Conservation (phyloP, 2,329 filamentous ascomycete species). For the Alternaria sp. region DNA sequence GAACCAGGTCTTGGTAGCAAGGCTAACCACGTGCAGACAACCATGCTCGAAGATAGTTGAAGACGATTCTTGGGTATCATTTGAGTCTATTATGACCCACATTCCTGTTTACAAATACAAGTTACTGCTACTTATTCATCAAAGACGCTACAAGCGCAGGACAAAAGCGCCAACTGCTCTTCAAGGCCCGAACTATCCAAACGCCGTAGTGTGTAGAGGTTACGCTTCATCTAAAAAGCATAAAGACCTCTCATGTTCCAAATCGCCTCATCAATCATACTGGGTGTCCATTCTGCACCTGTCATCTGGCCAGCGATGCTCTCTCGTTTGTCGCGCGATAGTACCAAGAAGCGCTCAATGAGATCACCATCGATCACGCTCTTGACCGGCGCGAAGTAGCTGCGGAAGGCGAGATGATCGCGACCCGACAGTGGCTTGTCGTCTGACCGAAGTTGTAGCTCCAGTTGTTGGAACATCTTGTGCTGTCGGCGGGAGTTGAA, state of each 20-base stretch:
- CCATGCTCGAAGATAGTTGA: background rate
- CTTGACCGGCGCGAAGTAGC: conserved; percentile 97
- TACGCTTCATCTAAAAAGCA: conserved; percentile 34
- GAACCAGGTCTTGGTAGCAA: background rate
- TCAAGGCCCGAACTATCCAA: conserved; percentile 10
- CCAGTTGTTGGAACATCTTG: conserved; percentile 96
- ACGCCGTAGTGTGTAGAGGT: conserved; percentile 7
- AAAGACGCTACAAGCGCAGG: conserved; percentile 5
- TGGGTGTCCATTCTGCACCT: conserved; percentile 73
- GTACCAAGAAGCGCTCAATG: conserved; percentile 86
- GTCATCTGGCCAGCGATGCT: conserved; percentile 95
- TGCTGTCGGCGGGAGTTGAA: conserved; percentile 92
- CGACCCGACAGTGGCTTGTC: conserved; percentile 89
- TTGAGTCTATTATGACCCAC: conserved; percentile 17
- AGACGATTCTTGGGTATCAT: conserved; percentile 16
- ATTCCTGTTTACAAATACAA: conserved; percentile 19
- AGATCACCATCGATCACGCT: conserved; percentile 96
- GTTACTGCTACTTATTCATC: conserved; percentile 3
- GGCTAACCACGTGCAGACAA: background rate
- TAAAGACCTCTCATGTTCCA: conserved; percentile 50
- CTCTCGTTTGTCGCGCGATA: conserved; percentile 89
- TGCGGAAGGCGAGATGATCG: conserved; percentile 94
- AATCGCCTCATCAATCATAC: conserved; percentile 95
- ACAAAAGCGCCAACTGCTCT: conserved; percentile 3
- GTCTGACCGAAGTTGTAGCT: conserved; percentile 79